Base-by-base conservation (phyloP, 768 basidiomycete species). In the Boletus huronensis region DNA sequence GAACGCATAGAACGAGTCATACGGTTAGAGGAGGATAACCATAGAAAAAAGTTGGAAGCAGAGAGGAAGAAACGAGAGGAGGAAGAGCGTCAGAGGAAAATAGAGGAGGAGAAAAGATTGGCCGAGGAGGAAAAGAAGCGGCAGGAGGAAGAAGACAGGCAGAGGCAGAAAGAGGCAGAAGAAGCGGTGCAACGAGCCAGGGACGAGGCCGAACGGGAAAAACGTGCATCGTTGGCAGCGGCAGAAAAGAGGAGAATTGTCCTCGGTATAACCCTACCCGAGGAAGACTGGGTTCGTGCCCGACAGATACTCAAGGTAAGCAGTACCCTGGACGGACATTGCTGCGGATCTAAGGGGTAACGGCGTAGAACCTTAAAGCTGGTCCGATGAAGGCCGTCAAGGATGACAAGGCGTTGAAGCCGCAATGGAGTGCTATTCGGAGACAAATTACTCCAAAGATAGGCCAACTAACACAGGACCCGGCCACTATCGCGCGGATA, bases 391-490 rank as follows among this genome's bases (percentile, higher is more conserved):
- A 76, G 46, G 63, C 70, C 35, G 83, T 93, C 55, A 93, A 93
- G 68, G 68, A 65, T 3, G 69, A 85, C 62, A 75, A 78, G 44
- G 68, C 69, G 6, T 64, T 77, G 53, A 88, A 84, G 66, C 72
- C 83, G 11, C 71, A 77, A 26, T 92, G 88, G 84, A 82, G 77
- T 48, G 79, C 77, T 48, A 75, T 79, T 47, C 84, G 93, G 25
- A 82, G 93, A 42, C 80, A 85, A 63, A 90, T 96, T 46, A 91
- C 84, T 3, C 89, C 90, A 28, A 93, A 88, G 70, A 84, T 96
- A 44, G 92, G 92, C 8, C 93, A 94, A 67, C 70, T 96, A 25
- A 93, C 90, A 6, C 86, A 88, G 57, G 87, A 92, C 53, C 54
- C 70, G 1, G 64, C 74, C 7, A 76, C 81, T 11, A 90, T 92